phyloP scores from a whole-genome alignment of 2,329 filamentous ascomycete species.

The Talaromyces marneffei region DNA sequence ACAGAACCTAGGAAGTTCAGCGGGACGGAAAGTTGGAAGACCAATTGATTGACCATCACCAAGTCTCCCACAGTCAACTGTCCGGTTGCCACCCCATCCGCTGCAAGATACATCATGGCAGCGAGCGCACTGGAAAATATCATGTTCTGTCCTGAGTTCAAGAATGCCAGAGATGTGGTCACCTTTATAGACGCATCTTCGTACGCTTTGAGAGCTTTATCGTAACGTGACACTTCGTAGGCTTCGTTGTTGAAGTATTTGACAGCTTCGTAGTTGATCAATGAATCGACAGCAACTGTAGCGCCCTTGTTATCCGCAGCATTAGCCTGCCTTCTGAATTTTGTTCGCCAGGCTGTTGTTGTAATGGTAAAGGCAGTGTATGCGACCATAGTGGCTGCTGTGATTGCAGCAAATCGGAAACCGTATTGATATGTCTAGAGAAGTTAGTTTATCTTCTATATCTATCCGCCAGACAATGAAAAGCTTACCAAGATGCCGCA shows the following conservation, averaged over 20 bases:
- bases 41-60: conserved; percentile 97
- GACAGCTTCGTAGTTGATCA: conserved; percentile 98
- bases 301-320: conserved; percentile 93
- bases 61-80: conserved; percentile 86
- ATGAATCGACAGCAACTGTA: conserved; percentile 88
- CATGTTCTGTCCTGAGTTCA: conserved; percentile 93
- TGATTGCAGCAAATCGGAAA: conserved; percentile 83
- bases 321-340: conserved; percentile 91
- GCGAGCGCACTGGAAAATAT: conserved; percentile 94
- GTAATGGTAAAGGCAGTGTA: conserved; percentile 97
- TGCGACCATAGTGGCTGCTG: conserved; percentile 79
- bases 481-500: conserved; percentile 72
- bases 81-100: conserved; percentile 77
- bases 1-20: conserved; percentile 98
- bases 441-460: not conserved
- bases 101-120: conserved; percentile 96
- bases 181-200: conserved; percentile 96
- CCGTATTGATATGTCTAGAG: conserved; percentile 87
- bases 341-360: conserved; percentile 95
- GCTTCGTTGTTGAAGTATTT: conserved; percentile 99
- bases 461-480: not conserved
- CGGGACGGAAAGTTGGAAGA: conserved; percentile 94
- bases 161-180: conserved; percentile 81
- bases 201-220: conserved; percentile 77
- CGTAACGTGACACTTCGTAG: conserved; percentile 86